Base-by-base conservation (phyloP, 2,329 filamentous ascomycete species). In the Purpureocillium lavendulum region DNA sequence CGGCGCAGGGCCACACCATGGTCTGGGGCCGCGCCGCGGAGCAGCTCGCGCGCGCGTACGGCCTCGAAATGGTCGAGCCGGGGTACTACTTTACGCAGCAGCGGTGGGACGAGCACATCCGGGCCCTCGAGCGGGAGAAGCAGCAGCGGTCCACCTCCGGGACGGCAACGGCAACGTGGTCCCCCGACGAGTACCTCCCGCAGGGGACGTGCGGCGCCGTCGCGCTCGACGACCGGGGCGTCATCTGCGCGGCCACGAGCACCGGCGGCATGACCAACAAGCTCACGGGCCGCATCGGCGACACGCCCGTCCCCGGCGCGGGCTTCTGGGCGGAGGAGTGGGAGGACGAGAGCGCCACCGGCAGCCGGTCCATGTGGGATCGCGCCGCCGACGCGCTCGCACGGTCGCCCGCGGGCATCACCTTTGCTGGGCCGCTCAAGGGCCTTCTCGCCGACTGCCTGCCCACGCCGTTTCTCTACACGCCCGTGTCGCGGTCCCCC, bases 301-400 rank as follows among this genome's bases (percentile, higher is more conserved):
- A 95, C 56, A 95, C 88, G 10, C 87, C 88, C 0, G 83, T 82
- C 0, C 66, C 88, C 1, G 88, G 88, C 0, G 84, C 87, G 1
- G 88, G 88, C 0, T 95, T 88, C 59, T 95, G 87, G 87, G 87
- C 88, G 0, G 88, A 94, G 56, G 77, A 88, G 49, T 94, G 87
- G 87, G 60, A 62, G 7, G 74, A 81, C 40, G 61, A 67, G 2
- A 10, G 11, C 7, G 21, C 32, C 8, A 7, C 14, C 29, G 12
- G 14, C n/a, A 21, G 38, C 45, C 17, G 10, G 21, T 26, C 21
- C 21, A 26, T 26, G 9, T 51, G 47, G 49, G 42, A 48, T 15
- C 41, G 12, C 13, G 31, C 47, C 16, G 30, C 35, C 14, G 32
- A 30, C 7, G 21, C 40, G 21, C 6, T 26, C 21, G 21, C 21